Evolutionary conservation across 768 basidiomycete species (phyloP).

Genomic region (Calocera viscosa): DNA sequence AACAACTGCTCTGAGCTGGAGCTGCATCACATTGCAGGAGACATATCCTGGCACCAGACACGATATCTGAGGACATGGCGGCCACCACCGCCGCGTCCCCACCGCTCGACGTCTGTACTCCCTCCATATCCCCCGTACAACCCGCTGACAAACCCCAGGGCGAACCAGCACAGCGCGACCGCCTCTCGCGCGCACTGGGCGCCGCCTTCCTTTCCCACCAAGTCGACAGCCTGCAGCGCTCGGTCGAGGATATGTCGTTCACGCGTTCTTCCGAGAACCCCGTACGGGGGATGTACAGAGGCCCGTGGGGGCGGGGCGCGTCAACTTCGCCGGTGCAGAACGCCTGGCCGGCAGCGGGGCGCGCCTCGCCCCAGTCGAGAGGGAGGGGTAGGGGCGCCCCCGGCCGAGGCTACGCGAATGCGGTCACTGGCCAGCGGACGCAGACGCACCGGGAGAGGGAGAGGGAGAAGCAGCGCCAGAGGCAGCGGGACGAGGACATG

Average conservation of each 20-base stretch:
- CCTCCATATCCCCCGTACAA: neutral
- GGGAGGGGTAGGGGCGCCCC: conserved; percentile 1
- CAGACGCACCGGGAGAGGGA: neutral
- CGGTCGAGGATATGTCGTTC: neutral
- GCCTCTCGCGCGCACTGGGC: conserved; percentile 73
- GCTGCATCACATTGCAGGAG: too few relatives aligned
- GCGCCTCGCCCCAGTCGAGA: neutral
- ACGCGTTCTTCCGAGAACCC: neutral
- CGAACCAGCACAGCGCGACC: conserved; percentile 1
- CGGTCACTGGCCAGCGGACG: neutral
- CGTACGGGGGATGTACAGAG: neutral
- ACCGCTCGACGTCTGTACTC: neutral
- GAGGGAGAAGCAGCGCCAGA: neutral
- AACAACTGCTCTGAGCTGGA: too few relatives aligned
- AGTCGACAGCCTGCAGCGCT: conserved; percentile 37
- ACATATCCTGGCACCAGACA: neutral
- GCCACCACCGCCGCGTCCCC: neutral
- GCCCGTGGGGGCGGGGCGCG: neutral
- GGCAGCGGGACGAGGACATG: neutral
- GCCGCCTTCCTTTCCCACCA: conserved; percentile 80
- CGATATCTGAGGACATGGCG: neutral
- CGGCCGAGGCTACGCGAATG: neutral
- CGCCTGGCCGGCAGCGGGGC: neutral
- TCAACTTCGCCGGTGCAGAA: neutral
- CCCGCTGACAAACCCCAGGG: neutral